phyloP scores from a whole-genome alignment of 2,329 filamentous ascomycete species.

The Talaromyces sp. region DNA sequence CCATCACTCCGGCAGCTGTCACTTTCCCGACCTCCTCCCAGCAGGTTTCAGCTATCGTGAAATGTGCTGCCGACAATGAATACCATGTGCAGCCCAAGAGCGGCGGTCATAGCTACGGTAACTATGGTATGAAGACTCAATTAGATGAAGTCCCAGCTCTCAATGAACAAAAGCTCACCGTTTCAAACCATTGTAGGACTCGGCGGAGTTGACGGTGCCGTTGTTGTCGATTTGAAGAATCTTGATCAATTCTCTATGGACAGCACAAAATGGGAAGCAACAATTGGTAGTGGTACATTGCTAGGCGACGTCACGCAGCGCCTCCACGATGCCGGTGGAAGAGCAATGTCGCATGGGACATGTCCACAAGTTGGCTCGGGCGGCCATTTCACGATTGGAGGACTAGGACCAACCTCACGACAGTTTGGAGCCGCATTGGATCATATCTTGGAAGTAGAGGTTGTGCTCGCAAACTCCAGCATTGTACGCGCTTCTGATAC shows the following conservation, averaged over 20 bases:
- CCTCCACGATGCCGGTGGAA: slow-evolving; percentile 30
- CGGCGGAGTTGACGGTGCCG: slow-evolving; percentile 34
- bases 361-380: slow-evolving; percentile 40
- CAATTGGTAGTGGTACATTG: slow-evolving; percentile 37
- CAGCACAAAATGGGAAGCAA: slow-evolving; percentile 31
- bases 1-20: background rate
- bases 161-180: background rate
- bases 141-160: background rate
- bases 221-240: slow-evolving; percentile 35
- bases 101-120: slow-evolving; percentile 60
- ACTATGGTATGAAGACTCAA: slow-evolving; percentile 38
- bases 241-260: slow-evolving; percentile 39
- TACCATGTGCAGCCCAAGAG: slow-evolving; percentile 54
- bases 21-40: no score
- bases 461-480: slow-evolving; percentile 48
- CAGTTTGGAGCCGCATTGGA: slow-evolving; percentile 57
- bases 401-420: slow-evolving; percentile 45
- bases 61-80: no score
- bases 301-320: slow-evolving; percentile 35
- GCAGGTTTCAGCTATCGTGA: no score
- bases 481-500: slow-evolving; percentile 34
- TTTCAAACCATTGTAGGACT: slow-evolving; percentile 18
- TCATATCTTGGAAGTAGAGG: slow-evolving; percentile 50
- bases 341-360: slow-evolving; percentile 40
- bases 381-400: slow-evolving; percentile 41